Base-by-base conservation (phyloP, 129 eudicot genomes). In the Flaveria ramosissima region DNA sequence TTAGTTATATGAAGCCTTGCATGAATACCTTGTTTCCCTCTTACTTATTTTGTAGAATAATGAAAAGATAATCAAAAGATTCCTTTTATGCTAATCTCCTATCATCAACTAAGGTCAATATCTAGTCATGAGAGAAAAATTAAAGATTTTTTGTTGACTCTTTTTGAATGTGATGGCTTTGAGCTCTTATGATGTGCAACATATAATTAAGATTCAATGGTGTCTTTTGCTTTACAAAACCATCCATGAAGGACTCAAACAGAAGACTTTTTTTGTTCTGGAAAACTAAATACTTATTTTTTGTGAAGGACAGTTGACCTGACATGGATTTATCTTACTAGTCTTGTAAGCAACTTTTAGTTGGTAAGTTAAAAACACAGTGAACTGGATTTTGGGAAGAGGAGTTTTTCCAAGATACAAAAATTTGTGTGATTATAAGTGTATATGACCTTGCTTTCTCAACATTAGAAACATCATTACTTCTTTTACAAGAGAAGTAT, bases 101-200 rank as follows among this genome's bases (percentile, higher is more conserved):
- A 36, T 60, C 46, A 71, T 20, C 1, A 21, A 77, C 45, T 77
- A 43, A 69, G 76, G 76, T 78, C 60, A 24, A 30, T n/a, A 24
- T 57, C n/a, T 70, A n/a, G 76, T 78, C 63, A 57, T 30, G 23
- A 14, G 61, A 8, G 48, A 51, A 60, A 42, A 70, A 57, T 27
- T 69, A 20, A 13, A 48, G 15, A 16, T 16, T 61, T 0, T 46
- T 24, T 4, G 43, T 51, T 24, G 57, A 24, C 57, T 74, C 26
- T 2, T 71, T 17, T 71, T 36, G 4, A 51, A 8, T 71, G 59
- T 9, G 45, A 71, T 10, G 11, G 64, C 75, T 51, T 71, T 0
- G 9, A 48, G 47, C 32, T 71, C 32, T 10, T 72, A 12, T 60
- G 39, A 11, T 24, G n/a, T 11, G n/a, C 66, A 60, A 24, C 66